phyloP scores from a whole-genome alignment of 2,329 filamentous ascomycete genomes.

The Arthrinium phaeospermum region DNA sequence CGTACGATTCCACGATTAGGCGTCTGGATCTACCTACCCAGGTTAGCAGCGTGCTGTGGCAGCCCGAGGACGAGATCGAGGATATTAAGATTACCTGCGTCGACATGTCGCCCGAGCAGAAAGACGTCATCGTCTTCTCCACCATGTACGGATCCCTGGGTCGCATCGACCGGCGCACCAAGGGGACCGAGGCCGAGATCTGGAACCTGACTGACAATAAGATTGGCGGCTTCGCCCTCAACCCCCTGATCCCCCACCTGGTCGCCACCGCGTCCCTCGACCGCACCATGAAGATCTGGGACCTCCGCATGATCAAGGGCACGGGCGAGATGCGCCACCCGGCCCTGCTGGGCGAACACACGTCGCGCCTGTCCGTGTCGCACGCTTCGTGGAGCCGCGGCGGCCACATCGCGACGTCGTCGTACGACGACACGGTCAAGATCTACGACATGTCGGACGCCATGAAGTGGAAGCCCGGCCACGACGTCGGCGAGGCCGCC shows the following conservation, averaged over 20 bases:
- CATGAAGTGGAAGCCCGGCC: constrained; percentile 62
- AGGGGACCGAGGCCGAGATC: constrained; percentile 61
- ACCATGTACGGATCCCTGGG: constrained; percentile 84
- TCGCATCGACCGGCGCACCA: constrained; percentile 75
- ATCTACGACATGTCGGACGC: constrained; percentile 79
- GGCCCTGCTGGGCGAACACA: constrained; percentile 78
- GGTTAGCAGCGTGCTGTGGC: constrained; percentile 80
- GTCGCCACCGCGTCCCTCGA: constrained; percentile 90
- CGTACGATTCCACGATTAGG: constrained; percentile 91
- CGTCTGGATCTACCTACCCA: constrained; percentile 84
- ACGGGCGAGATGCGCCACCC: constrained; percentile 67
- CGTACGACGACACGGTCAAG: constrained; percentile 95
- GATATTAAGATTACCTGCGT: constrained; percentile 85
- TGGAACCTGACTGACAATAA: constrained; percentile 89
- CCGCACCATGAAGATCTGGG: constrained; percentile 90
- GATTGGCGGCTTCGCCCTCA: constrained; percentile 89
- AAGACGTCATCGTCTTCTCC: constrained; percentile 82
- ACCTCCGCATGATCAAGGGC: constrained; percentile 73
- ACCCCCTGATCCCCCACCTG: constrained; percentile 80
- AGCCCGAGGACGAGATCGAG: constrained; percentile 69
- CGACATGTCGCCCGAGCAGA: constrained; percentile 74
- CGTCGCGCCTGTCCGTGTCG: constrained; percentile 83
- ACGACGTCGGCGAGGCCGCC: constrained; percentile 61
- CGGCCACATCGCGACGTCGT: constrained; percentile 88
- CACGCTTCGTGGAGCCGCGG: constrained; percentile 88